Base-by-base conservation (phyloP, 495 filamentous ascomycete genomes). In the Penicillium desertorum region DNA sequence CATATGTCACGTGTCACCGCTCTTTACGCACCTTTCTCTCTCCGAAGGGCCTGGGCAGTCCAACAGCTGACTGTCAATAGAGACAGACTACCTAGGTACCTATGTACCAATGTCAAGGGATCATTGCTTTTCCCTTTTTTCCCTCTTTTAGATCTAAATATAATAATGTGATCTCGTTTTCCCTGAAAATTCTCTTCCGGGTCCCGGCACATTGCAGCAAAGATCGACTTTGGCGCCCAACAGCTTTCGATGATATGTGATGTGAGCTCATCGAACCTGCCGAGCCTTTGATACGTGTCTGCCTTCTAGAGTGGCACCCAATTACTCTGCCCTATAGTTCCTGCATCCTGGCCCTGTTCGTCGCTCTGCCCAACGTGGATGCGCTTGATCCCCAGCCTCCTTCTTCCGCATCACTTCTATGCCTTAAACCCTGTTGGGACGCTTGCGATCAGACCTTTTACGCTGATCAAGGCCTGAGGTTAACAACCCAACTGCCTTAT, bases 231-330 rank as follows among this genome's bases (percentile, higher is more conserved):
- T 62, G 44, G 60, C 51, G 58, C 60, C 63, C 56, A 68, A 63
- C 56, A 42, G 29, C 45, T 37, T 45, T 53, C 20, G 37, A 43
- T 58, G 43, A 27, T 50, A 25, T 46, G 37, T n/a, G 57, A 48
- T 52, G 44, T 48, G 58, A 62, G 55, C 64, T 64, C 55, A 64
- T 52, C 49, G 45, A 53, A 36, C 53, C 43, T 30, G 43, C 57
- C 52, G 32, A 59, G 51, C 4, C 22, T 27, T 51, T 60, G 60
- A 64, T 67, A 62, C 60, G 62, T 52, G 55, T 54, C 62, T 58
- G 64, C 59, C 63, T 59, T 58, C 64, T 61, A 62, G 65, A 65
- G 66, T 60, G 58, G 54, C 70, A 71, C 68, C 71, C 69, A 76
- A 65, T 61, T 51, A 32, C 32, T 57, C 42, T 39, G 57, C 62